These are phyloP conservation scores for Stagonosporopsis rhizophila DNA, from an alignment of 2,329 filamentous ascomycete genomes.

Conservation along the genomic window DNA sequence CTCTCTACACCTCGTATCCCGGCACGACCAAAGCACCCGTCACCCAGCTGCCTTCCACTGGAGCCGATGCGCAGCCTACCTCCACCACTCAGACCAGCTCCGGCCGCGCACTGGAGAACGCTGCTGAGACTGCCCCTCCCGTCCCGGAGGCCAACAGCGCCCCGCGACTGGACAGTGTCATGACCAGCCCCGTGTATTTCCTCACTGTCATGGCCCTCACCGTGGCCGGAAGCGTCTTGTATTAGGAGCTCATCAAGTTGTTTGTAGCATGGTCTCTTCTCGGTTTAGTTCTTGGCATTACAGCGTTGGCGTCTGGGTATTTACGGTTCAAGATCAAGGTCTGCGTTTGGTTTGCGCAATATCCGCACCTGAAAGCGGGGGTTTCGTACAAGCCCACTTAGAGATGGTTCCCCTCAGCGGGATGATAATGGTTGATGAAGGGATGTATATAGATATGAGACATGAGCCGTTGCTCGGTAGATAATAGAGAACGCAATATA, in stretches of 20 bases:
- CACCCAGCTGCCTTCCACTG: constrained; percentile 10
- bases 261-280: not conserved
- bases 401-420: not conserved
- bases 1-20: constrained; percentile 49
- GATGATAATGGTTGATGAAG: constrained; percentile 6
- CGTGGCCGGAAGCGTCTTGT: not conserved
- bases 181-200: not conserved
- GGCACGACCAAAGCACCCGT: constrained; percentile 19
- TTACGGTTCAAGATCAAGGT: constrained; percentile 13
- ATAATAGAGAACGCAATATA: constrained; percentile 11
- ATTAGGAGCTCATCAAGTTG: constrained; percentile 2
- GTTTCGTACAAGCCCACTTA: constrained; percentile 3
- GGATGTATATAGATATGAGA: constrained; percentile 2
- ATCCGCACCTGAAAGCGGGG: not conserved
- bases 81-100: constrained; percentile 4
- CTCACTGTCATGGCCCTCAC: not conserved
- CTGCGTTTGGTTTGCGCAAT: not conserved
- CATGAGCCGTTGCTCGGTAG: constrained; percentile 1
- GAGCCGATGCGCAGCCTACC: constrained; percentile 6
- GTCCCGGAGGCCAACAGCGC: constrained; percentile 16
- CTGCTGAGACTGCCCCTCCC: constrained; percentile 9
- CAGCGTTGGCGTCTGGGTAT: constrained; percentile 16
- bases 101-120: constrained; percentile 15
- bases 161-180: not conserved
- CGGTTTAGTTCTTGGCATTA: constrained; percentile 1